Conservation (phyloP, 139 green algal species). For the Closterium sp. region DNA sequence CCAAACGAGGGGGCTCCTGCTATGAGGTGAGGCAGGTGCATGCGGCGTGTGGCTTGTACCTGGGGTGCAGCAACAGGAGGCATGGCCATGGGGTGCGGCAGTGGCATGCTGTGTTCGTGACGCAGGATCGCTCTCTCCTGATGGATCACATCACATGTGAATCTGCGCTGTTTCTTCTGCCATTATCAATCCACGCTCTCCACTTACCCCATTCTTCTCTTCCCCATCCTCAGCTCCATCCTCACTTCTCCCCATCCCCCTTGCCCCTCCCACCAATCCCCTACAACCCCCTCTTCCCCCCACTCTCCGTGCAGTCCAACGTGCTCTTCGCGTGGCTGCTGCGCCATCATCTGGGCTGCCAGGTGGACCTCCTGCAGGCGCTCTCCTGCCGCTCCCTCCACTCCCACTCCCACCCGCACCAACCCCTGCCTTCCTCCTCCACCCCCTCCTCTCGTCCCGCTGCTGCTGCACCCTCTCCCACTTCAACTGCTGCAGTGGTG, state of each 20-base stretch:
- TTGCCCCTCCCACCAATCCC: too few relatives aligned
- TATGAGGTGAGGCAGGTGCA: not conserved
- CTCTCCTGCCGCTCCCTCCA: not conserved
- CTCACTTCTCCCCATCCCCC: too few relatives aligned
- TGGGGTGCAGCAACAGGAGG: too few relatives aligned
- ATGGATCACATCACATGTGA: too few relatives aligned
- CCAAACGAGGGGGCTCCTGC: not conserved
- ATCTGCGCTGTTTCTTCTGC: too few relatives aligned
- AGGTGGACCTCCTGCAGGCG: not conserved
- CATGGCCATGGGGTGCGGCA: too few relatives aligned
- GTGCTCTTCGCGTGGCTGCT: not conserved
- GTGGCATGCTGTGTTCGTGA: too few relatives aligned
- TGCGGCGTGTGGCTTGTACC: not conserved
- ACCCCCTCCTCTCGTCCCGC: not conserved
- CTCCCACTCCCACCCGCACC: not conserved
- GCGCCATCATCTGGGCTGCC: not conserved
- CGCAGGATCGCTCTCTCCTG: too few relatives aligned
- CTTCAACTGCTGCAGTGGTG: not conserved
- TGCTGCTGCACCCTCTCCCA: not conserved
- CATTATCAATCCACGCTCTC: too few relatives aligned
- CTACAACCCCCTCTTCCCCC: not conserved
- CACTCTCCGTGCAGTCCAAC: not conserved
- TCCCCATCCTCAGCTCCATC: too few relatives aligned
- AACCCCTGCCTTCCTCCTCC: not conserved
- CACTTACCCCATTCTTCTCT: too few relatives aligned